Conservation (phyloP, 78 protist genomes). For the Dictyostelium citrinum region DNA sequence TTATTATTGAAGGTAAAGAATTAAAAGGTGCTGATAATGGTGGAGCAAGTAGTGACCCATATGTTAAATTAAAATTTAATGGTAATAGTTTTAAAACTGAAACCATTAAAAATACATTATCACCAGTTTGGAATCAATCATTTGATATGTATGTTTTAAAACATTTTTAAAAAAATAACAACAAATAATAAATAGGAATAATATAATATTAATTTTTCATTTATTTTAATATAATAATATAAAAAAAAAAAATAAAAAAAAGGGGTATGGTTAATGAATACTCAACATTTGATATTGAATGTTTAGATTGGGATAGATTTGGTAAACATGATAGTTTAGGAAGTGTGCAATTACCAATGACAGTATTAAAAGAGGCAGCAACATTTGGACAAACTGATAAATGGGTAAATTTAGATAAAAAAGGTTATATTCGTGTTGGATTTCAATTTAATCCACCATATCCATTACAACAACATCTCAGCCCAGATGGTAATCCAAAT, state of each 20-base stretch:
- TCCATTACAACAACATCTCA: neutral
- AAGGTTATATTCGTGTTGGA: slow-evolving; percentile 20
- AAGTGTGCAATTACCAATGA: neutral
- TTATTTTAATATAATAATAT: too few relatives aligned
- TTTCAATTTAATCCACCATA: slow-evolving; percentile 40
- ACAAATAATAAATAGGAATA: too few relatives aligned
- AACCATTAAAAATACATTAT: neutral
- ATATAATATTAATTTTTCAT: neutral
- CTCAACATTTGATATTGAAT: neutral
- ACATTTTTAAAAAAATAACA: too few relatives aligned
- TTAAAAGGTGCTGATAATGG: slow-evolving; percentile 1
- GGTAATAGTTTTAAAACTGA: slow-evolving; percentile 27
- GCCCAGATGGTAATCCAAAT: slow-evolving; percentile 2
- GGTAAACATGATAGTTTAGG: slow-evolving; percentile 6
- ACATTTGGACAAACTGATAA: neutral
- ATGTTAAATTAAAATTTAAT: neutral
- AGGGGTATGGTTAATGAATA: neutral
- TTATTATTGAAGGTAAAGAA: slow-evolving; percentile 26
- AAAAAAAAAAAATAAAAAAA: too few relatives aligned
- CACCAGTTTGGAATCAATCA: slow-evolving; percentile 40
- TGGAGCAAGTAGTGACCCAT: slow-evolving; percentile 10
- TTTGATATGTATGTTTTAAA: neutral
- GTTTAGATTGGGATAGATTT: slow-evolving; percentile 44
- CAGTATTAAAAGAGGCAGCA: neutral
- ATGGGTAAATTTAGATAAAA: slow-evolving; percentile 19